Base-by-base conservation (phyloP, 306 rosid species). In the Carpinus fangiana region DNA sequence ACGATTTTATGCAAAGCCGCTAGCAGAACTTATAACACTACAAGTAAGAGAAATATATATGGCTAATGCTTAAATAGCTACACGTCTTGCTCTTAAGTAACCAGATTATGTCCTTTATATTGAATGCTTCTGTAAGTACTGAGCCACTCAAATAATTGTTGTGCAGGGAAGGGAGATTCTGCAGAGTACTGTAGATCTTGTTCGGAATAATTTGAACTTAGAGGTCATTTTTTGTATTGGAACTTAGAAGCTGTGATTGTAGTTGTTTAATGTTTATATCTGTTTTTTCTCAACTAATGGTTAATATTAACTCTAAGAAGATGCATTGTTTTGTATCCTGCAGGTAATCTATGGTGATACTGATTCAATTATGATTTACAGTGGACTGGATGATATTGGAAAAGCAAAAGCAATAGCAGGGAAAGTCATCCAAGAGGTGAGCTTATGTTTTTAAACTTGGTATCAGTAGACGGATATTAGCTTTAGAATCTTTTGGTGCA, bases 261-360 rank as follows among this genome's bases (percentile, higher is more conserved):
- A 70, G 41, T 59, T 61, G 60, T 82, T 60, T 60, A 62, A 54
- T 68, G 13, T 38, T 23, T 51, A 20, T 43, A 8, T 72, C 43
- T 75, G 50, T 31, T 14, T 46, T 67, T 20, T 72, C 62, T 68
- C 43, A 68, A 50, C 66, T 83, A 80, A 21, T 65, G 54, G 70
- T 11, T 53, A 76, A 31, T 76, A 66, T 82, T 77, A 70, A 57
- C 56, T 78, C 80, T 83, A 76, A 75, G 70, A 65, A 79, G 76
- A 59, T 64, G 70, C 38, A 72, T 38, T 81, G 73, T 66, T n/a
- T 82, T 82, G 70, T 81, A 60, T 78, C 68, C 70, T 61, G 69
- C 80, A 95, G 99, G 98, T 95, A 61, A 95, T 95, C 61, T 95
- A 95, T 73, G 98, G 98, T 3, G 98, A 95, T 76, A 95, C 98